Base-by-base conservation (phyloP, 2,329 filamentous ascomycete species). In the Fusarium irregulare region DNA sequence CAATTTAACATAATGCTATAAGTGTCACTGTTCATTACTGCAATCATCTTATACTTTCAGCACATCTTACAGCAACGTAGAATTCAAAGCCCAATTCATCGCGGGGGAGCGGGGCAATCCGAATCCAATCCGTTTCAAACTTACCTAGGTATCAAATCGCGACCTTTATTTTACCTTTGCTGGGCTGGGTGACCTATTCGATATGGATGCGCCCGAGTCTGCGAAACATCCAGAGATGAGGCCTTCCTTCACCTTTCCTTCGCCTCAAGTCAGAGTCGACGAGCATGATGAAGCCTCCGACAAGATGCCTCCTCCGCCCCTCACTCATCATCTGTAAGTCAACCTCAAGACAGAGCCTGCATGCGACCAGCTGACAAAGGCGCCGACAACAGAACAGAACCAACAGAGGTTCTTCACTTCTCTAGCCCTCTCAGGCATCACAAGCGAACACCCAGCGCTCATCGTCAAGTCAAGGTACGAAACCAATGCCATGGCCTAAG, bases 401-500 rank as follows among this genome's bases (percentile, higher is more conserved):
- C 83, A 37, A 76, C 80, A 21, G 72, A 77, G 45, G 64, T 79
- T 30, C 76, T 77, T 44, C 78, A 80, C 54, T 87, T 81, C 72
- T 81, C 83, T 56, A 89, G 86, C 65, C 87, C 87, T 30, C 76
- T 87, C 76, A 83, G 87, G 61, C 87, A 89, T 51, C 87, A 89
- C 73, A 84, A 80, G 64, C 82, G 87, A 46, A 87, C 86, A 2
- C 87, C 87, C 0, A 89, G 86, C 47, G 83, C 83, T 20, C 86
- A 87, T 79, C 85, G 85, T 62, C 83, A 87, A 73, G 81, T 89
- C 78, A 89, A 88, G 83, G 87, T 88, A 25, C 27, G 59, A 34
- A 48, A 41, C 44, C 40, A 45, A 25, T 49, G 27, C 20, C 28
- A n/a, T 27, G 40, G 16, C 20, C 23, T 40, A 51, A 44, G 37